These are phyloP conservation scores for Striga asiatica DNA, from an alignment of 257 asterid species.

Conservation along the genomic window DNA sequence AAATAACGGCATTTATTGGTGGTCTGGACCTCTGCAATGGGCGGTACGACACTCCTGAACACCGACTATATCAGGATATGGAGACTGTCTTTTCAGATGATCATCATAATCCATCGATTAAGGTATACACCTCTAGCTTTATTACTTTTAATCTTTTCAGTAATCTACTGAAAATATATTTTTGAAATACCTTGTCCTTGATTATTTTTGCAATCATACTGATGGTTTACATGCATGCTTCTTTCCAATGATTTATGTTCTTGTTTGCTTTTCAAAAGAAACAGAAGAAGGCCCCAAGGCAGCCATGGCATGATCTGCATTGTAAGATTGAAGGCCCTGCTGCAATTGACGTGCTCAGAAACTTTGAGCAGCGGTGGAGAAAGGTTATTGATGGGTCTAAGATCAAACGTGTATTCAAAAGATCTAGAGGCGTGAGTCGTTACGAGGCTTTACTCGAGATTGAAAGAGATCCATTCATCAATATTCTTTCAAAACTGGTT, in stretches of 20 bases:
- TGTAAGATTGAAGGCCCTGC: not conserved
- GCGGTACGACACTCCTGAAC: constrained; percentile 10
- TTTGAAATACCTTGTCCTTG: too few species aligned
- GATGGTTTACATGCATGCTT: too few species aligned
- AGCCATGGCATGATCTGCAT: constrained; percentile 2
- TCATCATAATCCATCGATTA: not conserved
- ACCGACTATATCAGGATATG: constrained; percentile 5
- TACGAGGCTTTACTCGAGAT: not conserved
- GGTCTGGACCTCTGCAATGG: constrained; percentile 13
- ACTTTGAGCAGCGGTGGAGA: constrained; percentile 11
- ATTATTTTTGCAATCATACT: too few species aligned
- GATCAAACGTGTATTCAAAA: not conserved
- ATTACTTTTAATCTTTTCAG: not conserved
- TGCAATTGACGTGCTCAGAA: constrained; percentile 3
- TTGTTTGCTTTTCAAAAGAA: not conserved
- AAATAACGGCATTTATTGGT: constrained; percentile 8
- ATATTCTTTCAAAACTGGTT: not conserved
- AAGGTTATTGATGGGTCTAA: not conserved
- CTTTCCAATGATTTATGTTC: too few species aligned
- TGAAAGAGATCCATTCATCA: not conserved
- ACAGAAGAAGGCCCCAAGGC: not conserved
- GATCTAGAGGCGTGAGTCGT: not conserved
- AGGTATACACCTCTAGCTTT: not conserved
- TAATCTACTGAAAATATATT: not conserved
- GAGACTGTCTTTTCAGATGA: constrained; percentile 7